phyloP scores from a whole-genome alignment of 352 stramenopile genomes.

The Pythium pyrilobum region DNA sequence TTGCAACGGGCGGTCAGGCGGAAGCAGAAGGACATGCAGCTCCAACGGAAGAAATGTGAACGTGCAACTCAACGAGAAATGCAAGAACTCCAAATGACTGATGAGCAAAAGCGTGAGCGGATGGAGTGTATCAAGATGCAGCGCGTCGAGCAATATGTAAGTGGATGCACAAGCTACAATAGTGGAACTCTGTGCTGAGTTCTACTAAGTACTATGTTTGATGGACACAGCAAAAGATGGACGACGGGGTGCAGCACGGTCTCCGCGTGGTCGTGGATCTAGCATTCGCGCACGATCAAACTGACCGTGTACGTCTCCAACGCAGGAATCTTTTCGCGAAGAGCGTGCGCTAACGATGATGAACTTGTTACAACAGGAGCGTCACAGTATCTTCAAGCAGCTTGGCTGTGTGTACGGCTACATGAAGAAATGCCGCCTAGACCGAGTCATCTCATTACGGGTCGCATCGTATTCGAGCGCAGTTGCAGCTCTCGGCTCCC shows the following conservation, averaged over 20 bases:
- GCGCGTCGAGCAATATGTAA: conserved; percentile 71
- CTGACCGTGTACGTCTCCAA: conserved; percentile 31
- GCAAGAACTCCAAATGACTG: conserved; percentile 21
- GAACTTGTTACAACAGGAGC: too few species aligned
- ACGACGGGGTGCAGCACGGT: conserved; percentile 28
- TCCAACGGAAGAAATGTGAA: conserved; percentile 4
- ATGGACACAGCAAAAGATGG: conserved; percentile 84
- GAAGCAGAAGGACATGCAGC: conserved; percentile 9
- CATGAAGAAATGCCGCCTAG: conserved; percentile 62
- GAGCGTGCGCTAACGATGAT: too few species aligned
- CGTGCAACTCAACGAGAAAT: not conserved
- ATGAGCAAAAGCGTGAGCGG: conserved; percentile 39
- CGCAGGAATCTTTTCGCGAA: too few species aligned
- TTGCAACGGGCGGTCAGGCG: conserved; percentile 10
- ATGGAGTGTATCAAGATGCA: conserved; percentile 63
- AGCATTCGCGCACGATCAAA: conserved; percentile 44
- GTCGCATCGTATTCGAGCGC: conserved; percentile 40
- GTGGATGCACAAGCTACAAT: too few species aligned
- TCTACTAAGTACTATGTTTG: too few species aligned
- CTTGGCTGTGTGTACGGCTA: conserved; percentile 71
- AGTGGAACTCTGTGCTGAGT: too few species aligned
- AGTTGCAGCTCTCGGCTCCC: conserved; percentile 26
- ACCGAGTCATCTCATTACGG: conserved; percentile 52
- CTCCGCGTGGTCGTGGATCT: conserved; percentile 68
- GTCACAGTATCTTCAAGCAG: conserved; percentile 79